Percentiles rank a stretch among this genome's conserved stretches.
phyloP scores from a whole-genome alignment of 1,284 basidiomycete species.

The Earliella scabrosa region DNA sequence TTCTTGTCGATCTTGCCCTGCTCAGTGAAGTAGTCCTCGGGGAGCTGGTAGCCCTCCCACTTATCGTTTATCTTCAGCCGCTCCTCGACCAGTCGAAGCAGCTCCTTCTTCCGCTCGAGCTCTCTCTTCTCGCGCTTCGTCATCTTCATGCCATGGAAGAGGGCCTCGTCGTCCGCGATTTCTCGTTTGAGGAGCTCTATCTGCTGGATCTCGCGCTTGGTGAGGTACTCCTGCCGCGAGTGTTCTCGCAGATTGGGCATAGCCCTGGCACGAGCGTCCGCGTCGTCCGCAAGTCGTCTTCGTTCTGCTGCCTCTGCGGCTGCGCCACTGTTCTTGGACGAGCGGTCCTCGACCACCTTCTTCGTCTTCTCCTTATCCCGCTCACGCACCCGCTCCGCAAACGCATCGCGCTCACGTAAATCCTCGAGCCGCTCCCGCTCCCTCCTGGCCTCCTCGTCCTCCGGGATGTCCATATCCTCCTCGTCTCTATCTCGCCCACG shows the following conservation, averaged over 20 bases:
- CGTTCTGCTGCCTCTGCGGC: slow-evolving; percentile 86
- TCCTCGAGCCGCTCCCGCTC: slow-evolving; percentile 85
- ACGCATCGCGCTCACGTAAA: slow-evolving; percentile 88
- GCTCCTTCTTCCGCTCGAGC: slow-evolving; percentile 91
- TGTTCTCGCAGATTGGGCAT: slow-evolving; percentile 85
- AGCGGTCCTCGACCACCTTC: slow-evolving; percentile 91
- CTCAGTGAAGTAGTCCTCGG: slow-evolving; percentile 97
- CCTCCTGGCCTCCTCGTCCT: slow-evolving; percentile 72
- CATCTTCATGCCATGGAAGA: slow-evolving; percentile 89
- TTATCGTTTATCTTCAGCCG: slow-evolving; percentile 93
- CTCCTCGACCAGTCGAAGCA: slow-evolving; percentile 92
- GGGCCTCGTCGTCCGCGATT: slow-evolving; percentile 89
- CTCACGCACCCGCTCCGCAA: slow-evolving; percentile 86
- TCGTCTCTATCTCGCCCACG: slow-evolving; percentile 35
- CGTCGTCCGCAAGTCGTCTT: slow-evolving; percentile 85
- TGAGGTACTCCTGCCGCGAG: slow-evolving; percentile 93
- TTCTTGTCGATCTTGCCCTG: slow-evolving; percentile 99
- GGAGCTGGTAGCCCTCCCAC: slow-evolving; percentile 92
- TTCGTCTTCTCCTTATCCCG: slow-evolving; percentile 88
- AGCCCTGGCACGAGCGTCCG: slow-evolving; percentile 75
- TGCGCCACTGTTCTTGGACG: slow-evolving; percentile 71
- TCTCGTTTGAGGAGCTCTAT: slow-evolving; percentile 93
- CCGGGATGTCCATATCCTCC: slow-evolving; percentile 50
- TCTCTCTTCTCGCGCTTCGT: slow-evolving; percentile 85
- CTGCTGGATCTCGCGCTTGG: slow-evolving; percentile 95